phyloP scores from a whole-genome alignment of 305 asterid genomes.

The Andrographis paniculata region DNA sequence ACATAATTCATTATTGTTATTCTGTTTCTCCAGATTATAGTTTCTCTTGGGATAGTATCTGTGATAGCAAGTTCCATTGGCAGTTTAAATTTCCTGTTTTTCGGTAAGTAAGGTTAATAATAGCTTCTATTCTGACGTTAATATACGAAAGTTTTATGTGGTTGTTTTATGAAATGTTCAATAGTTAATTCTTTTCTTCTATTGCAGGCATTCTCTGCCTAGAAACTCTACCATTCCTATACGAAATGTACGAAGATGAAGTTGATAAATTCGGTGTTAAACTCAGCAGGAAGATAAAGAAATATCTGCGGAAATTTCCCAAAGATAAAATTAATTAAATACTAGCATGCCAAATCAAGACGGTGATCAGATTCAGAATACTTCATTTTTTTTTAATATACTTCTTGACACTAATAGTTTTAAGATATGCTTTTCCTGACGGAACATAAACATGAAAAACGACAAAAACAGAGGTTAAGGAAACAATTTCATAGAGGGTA shows the following conservation, averaged over 20 bases:
- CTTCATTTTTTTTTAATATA: too few relatives aligned
- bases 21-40: constrained; percentile 23
- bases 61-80: constrained; percentile 39
- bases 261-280: constrained; percentile 32
- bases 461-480: neutral
- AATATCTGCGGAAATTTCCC: constrained; percentile 38
- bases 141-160: neutral
- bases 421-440: too few relatives aligned
- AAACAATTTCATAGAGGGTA: neutral
- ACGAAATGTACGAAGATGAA: constrained; percentile 45
- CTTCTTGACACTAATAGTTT: too few relatives aligned
- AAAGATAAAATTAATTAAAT: constrained; percentile 25
- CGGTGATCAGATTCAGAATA: too few relatives aligned
- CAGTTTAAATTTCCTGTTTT: constrained; percentile 48
- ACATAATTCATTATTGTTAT: too few relatives aligned
- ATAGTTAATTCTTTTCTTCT: neutral
- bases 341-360: neutral
- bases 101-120: constrained; percentile 26
- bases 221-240: constrained; percentile 43
- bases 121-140: neutral
- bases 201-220: constrained; percentile 35
- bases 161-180: neutral
- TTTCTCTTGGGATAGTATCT: constrained; percentile 39
- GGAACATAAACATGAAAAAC: neutral
- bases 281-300: constrained; percentile 22